phyloP scores from a whole-genome alignment of 1,284 basidiomycete genomes.

The Trichosporon faecale region DNA sequence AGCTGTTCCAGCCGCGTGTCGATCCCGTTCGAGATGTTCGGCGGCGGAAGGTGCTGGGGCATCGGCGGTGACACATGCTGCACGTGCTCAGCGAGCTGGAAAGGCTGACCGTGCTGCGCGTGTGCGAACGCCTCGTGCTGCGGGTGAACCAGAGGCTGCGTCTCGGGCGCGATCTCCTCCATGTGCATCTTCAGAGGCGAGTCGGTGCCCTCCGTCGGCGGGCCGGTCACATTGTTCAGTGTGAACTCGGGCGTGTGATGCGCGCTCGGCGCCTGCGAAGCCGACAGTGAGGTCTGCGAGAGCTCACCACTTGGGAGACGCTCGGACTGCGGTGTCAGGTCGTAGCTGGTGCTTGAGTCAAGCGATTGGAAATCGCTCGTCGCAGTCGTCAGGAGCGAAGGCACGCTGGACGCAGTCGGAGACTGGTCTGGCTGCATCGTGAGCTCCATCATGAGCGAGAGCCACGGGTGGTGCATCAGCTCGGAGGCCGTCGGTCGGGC shows the following conservation, averaged over 20 bases:
- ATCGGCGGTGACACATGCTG: background rate
- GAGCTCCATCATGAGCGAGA: slow-evolving; percentile 54
- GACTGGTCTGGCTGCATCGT: slow-evolving; percentile 15
- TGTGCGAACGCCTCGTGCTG: background rate
- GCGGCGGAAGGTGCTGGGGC: background rate
- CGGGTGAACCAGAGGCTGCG: background rate
- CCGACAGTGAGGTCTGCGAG: background rate
- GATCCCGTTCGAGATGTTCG: background rate
- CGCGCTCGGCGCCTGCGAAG: background rate
- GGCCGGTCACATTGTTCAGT: background rate
- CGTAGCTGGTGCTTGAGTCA: background rate
- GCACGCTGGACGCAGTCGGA: slow-evolving; percentile 16
- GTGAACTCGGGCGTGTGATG: background rate
- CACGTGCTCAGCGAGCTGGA: background rate
- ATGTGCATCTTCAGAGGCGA: background rate
- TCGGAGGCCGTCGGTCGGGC: slow-evolving; percentile 80
- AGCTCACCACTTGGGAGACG: background rate
- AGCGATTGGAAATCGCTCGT: background rate
- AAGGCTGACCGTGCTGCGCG: too few relatives aligned
- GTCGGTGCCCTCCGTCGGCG: background rate
- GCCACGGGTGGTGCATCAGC: slow-evolving; percentile 87
- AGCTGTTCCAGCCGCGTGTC: background rate
- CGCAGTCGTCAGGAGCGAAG: slow-evolving; percentile 4
- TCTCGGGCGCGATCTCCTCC: background rate
- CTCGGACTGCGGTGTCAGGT: background rate